A percentile compares a stretch with the other conserved stretches of the same genome.
Conservation (phyloP, 108 stramenopile species). For the Pseudonitzschia delicatissima region DNA sequence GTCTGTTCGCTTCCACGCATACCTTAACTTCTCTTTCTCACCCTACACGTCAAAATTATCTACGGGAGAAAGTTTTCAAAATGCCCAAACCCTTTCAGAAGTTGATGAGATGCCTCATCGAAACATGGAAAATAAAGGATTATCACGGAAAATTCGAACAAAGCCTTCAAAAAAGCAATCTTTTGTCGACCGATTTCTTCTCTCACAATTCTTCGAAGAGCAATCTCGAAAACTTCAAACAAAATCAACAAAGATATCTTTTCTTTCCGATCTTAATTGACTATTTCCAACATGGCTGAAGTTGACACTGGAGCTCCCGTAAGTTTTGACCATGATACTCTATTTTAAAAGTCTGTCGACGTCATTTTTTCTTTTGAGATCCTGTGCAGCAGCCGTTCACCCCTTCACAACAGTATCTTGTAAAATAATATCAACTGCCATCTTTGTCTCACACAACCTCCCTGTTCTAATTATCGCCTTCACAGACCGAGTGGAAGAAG, state of each 20-base stretch:
- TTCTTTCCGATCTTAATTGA: neutral
- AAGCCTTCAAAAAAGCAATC: too few relatives aligned
- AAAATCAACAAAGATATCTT: neutral
- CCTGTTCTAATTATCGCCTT: neutral
- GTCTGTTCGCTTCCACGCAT: too few relatives aligned
- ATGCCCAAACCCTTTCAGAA: too few relatives aligned
- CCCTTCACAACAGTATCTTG: neutral
- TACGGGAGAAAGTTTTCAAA: too few relatives aligned
- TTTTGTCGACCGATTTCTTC: too few relatives aligned
- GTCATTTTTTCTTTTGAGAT: neutral
- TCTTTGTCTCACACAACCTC: neutral
- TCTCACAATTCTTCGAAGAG: neutral
- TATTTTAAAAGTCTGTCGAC: neutral
- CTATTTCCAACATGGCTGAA: neutral
- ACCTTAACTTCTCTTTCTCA: too few relatives aligned
- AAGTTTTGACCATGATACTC: neutral
- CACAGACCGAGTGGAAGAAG: slow-evolving; percentile 52
- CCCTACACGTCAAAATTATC: too few relatives aligned
- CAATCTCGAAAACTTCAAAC: neutral
- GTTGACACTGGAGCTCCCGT: slow-evolving; percentile 14
- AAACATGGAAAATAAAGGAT: too few relatives aligned
- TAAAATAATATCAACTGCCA: neutral
- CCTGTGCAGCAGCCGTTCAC: neutral
- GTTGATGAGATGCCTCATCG: too few relatives aligned
- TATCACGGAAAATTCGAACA: too few relatives aligned